Evolutionary conservation across 2,329 filamentous ascomycete genomes (phyloP), one percentile per base, ranked within the genome.

Genomic region (Cadophora gregata): DNA sequence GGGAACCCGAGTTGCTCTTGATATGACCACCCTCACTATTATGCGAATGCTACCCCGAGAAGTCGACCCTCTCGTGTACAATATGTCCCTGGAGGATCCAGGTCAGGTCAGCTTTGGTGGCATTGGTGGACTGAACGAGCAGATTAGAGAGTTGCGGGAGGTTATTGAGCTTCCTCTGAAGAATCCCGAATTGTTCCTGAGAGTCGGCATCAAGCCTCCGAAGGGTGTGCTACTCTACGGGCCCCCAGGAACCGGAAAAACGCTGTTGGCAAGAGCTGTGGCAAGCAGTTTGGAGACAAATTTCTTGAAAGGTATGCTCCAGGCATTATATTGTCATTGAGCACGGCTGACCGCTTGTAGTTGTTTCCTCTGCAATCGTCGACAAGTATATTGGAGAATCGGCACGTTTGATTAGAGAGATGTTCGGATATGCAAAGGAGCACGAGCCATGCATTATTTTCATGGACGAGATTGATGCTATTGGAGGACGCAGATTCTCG

Each of bases 311-410:
- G 94, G 94, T 96, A 82, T 61, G 82, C 47, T 42, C 3, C n/a
- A 42, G 5, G 6, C 33, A 1, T 6, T 9, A 25, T 16, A 25
- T 47, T 25, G 25, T 48, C 33, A 29, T 6, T 36, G 0, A 24
- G 25, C 9, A 25, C 59, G 62, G 55, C 74, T 75, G 56, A 73
- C 67, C 16, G 16, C 51, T 47, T 60, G 25, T 73, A 97, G 96
- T 99, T 69, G 96, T 99, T 33, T 98, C 96, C 3, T 99, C 96
- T 51, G 96, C 96, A 31, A 99, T 99, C 77, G 96, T 99, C 70
- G 96, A 99, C 85, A 99, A 99, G 81, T 99, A 99, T 78, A 99
- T 99, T 71, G 96, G 96, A 80, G 96, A 99, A 82, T 99, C 96
- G 12, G 96, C 96, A 45, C 91, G 96, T 72, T 85, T 99, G 72